A percentile compares a stretch with the other conserved stretches of the same genome.
Conservation (phyloP, 2,329 filamentous ascomycete species). For the Taxawa tesnikishii region DNA sequence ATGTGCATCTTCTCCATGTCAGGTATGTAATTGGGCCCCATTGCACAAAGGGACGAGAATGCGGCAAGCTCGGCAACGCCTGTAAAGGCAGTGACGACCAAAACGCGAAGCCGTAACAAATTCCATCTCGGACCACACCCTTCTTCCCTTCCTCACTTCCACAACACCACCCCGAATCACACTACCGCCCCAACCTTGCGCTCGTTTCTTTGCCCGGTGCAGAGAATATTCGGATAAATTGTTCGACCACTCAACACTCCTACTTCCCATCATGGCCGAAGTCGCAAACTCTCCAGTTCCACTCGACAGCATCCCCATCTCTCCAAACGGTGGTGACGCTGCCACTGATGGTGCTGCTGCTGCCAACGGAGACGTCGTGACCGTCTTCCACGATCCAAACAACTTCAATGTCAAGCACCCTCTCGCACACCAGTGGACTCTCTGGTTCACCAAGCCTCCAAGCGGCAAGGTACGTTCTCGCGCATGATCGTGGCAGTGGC, state of each 20-base stretch:
- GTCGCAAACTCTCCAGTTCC: slow-evolving; percentile 35
- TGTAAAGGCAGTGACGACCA: too few relatives aligned
- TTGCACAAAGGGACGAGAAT: too few relatives aligned
- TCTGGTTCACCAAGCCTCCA: slow-evolving; percentile 98
- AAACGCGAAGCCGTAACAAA: too few relatives aligned
- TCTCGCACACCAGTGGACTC: slow-evolving; percentile 91
- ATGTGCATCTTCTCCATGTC: too few relatives aligned
- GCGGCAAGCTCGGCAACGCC: too few relatives aligned
- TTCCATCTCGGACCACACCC: too few relatives aligned
- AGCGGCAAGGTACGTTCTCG: slow-evolving; percentile 66
- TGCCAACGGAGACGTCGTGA: slow-evolving; percentile 53
- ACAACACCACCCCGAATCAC: too few relatives aligned
- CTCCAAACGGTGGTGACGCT: slow-evolving; percentile 33
- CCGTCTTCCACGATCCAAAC: slow-evolving; percentile 94
- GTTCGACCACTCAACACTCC: too few relatives aligned
- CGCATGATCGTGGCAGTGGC: background rate
- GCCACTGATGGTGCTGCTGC: slow-evolving; percentile 31
- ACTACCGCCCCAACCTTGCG: too few relatives aligned
- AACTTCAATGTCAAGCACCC: slow-evolving; percentile 99
- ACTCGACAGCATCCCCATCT: slow-evolving; percentile 44
- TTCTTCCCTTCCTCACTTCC: too few relatives aligned
- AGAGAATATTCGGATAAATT: too few relatives aligned
- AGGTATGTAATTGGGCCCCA: too few relatives aligned
- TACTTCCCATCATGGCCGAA: slow-evolving; percentile 22
- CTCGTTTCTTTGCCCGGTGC: background rate